Base-by-base conservation (phyloP, 2,329 filamentous ascomycete genomes). In the Claviceps africana region DNA sequence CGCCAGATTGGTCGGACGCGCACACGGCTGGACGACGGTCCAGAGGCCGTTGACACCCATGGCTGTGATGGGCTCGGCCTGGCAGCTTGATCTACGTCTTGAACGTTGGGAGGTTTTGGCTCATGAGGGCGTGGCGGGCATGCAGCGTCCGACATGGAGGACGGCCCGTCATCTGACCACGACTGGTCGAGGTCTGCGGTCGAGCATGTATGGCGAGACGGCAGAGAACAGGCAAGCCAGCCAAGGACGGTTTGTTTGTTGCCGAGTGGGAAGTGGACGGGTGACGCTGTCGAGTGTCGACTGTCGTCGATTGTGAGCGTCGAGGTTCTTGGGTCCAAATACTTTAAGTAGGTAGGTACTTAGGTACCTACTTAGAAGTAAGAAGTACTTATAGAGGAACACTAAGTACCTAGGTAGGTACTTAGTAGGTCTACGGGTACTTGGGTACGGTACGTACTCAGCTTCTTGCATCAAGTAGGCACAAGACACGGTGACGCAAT, bases 41-140 rank as follows among this genome's bases (percentile, higher is more conserved):
- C 93, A 98, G 58, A 98, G 87, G 58, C 90, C 90, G 64, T 91
- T 95, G 58, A 98, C 93, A 83, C 93, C 93, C 93, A 98, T 98
- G 64, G 54, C 50, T n/a, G 54, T 51, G 28, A 43, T 22, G 31
- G 21, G 37, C 19, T 25, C 21, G n/a, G 43, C 21, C 42, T n/a
- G 19, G 44, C 30, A 28, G 19, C 35, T 40, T 47, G 35, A 15
- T 37, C 35, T n/a, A 37, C 3, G 15, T n/a, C 17, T 17, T 35
- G 4, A 15, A 37, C 5, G 35, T 37, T n/a, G 17, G 5, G 33
- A 25, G 9, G 35, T 33, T 33, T 33, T 8, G 11, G 31, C 5
- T 37, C 35, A 37, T 37, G 35, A 4, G 35, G 25, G 25, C 25
- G 25, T 25, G 3, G 25, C 25, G 25, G 3, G 25, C 35, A 15